Percentiles rank a stretch among this genome's conserved stretches.
Evolutionary conservation across 1,284 basidiomycete species (phyloP).

Genomic region (Fomitopsis schrenkii): DNA sequence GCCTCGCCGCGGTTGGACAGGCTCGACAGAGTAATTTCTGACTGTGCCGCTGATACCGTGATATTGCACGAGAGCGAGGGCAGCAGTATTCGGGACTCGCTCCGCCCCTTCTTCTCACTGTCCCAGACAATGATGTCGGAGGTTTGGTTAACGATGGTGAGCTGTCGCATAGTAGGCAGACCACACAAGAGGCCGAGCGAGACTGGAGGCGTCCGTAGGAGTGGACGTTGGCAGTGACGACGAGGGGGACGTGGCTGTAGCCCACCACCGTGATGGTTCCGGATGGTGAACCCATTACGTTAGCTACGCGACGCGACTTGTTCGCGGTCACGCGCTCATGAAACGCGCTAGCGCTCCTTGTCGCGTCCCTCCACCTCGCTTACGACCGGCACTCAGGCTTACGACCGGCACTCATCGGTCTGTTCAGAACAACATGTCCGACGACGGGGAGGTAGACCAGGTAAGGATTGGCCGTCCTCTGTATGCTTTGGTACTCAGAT

Average conservation of each 20-base stretch:
- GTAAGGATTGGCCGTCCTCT: background rate
- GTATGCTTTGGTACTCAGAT: background rate
- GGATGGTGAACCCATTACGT: background rate
- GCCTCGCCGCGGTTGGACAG: background rate
- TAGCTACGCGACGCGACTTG: background rate
- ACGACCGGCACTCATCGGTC: too few relatives aligned
- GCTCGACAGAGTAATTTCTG: slow-evolving; percentile 6
- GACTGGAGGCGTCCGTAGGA: background rate
- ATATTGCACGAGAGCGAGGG: slow-evolving; percentile 22
- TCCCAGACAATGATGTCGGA: slow-evolving; percentile 10
- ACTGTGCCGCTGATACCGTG: slow-evolving; percentile 17
- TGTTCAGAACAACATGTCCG: background rate
- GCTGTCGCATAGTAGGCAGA: slow-evolving; percentile 12
- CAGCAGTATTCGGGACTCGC: slow-evolving; percentile 17
- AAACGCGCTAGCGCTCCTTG: background rate
- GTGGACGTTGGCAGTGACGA: background rate
- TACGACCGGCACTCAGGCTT: background rate
- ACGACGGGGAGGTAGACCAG: slow-evolving; percentile 1
- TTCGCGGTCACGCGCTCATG: background rate
- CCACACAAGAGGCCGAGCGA: background rate
- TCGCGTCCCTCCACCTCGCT: background rate
- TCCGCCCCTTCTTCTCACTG: background rate
- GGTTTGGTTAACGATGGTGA: slow-evolving; percentile 19
- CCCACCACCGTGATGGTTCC: background rate
- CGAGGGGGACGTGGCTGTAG: background rate